phyloP scores from a whole-genome alignment of 768 basidiomycete genomes.

The Leccinum pellstonianum region DNA sequence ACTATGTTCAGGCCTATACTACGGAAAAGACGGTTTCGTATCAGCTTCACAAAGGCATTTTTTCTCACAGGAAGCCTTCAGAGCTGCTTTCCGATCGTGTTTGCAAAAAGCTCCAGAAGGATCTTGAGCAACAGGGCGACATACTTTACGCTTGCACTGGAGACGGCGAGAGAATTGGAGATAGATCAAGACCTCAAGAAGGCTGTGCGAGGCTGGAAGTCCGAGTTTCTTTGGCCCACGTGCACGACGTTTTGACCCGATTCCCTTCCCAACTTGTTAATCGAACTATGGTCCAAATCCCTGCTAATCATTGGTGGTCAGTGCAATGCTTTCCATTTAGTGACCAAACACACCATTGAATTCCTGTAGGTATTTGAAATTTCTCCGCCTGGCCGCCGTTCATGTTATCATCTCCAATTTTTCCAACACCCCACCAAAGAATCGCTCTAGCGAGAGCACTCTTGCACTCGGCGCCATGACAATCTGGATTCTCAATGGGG shows the following conservation, averaged over 20 bases:
- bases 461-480: constrained; percentile 4
- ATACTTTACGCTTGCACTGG: constrained; percentile 3
- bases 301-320: constrained; percentile 4
- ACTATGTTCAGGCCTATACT: constrained; percentile 10
- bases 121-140: not conserved
- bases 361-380: constrained; percentile 11
- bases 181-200: not conserved
- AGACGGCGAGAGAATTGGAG: not conserved
- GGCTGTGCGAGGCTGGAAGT: constrained; percentile 8
- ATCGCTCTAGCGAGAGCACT: not conserved
- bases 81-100: not conserved
- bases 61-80: not conserved
- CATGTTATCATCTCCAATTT: not conserved
- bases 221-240: not conserved
- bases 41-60: constrained; percentile 10
- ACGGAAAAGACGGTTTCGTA: constrained; percentile 9
- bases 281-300: not conserved
- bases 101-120: not conserved
- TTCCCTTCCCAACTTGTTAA: not conserved
- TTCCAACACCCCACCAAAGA: not conserved
- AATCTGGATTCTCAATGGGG: constrained; percentile 8
- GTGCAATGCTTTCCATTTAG: not conserved
- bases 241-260: not conserved
- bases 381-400: not conserved
- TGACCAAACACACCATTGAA: not conserved